Conservation (phyloP, 148 eudicot genomes). For the Vaccinium myrtillus region DNA sequence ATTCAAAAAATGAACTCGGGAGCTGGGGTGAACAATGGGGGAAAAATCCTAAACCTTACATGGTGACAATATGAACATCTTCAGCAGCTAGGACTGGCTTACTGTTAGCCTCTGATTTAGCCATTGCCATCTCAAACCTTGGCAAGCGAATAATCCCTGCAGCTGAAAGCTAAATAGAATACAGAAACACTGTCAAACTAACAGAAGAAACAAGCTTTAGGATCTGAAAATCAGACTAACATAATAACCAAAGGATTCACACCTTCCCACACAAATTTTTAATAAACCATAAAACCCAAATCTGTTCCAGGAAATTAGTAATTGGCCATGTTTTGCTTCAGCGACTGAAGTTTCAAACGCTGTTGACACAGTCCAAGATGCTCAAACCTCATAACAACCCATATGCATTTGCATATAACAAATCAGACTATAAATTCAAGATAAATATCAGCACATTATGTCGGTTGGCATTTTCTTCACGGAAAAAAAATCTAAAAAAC, state of each 20-base stretch:
- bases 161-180: constrained; percentile 68
- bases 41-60: constrained; percentile 48
- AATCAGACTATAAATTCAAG: not conserved
- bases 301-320: not conserved
- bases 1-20: not conserved
- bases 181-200: constrained; percentile 19
- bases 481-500: not conserved
- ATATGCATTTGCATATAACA: not conserved
- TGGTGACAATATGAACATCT: constrained; percentile 80
- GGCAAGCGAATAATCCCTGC: constrained; percentile 87
- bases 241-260: constrained; percentile 1
- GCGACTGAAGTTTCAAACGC: not conserved
- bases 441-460: not conserved
- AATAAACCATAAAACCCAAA: not conserved
- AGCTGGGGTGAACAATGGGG: not conserved
- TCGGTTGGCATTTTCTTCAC: not conserved
- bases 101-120: constrained; percentile 72
- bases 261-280: not conserved
- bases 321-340: not conserved
- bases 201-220: constrained; percentile 17
- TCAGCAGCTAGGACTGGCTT: constrained; percentile 83
- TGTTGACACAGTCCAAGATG: not conserved
- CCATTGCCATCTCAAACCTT: constrained; percentile 90
- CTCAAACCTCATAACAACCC: not conserved
- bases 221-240: not conserved